Conservation (phyloP, 495 filamentous ascomycete genomes). For the Chaetomium cochliodes region DNA sequence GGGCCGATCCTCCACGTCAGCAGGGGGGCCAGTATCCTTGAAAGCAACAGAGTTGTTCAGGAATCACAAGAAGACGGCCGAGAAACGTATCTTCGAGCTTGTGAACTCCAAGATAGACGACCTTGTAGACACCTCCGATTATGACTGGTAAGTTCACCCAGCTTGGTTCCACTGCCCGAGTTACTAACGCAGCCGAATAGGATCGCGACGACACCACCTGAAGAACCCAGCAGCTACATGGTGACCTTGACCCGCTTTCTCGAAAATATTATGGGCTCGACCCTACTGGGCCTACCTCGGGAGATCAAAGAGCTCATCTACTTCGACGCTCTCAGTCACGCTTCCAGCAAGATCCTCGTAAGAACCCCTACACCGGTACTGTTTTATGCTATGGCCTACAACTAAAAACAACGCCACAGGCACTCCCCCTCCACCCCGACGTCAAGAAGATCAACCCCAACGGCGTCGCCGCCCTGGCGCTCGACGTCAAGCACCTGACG, state of each 20-base stretch:
- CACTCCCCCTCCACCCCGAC: slow-evolving; percentile 74
- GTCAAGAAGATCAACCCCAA: slow-evolving; percentile 85
- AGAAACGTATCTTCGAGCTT: slow-evolving; percentile 96
- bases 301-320: slow-evolving; percentile 98
- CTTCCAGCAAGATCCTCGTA: slow-evolving; percentile 81
- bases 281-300: slow-evolving; percentile 81
- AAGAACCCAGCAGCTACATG: slow-evolving; percentile 87
- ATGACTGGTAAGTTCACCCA: slow-evolving; percentile 66
- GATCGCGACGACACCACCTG: slow-evolving; percentile 62
- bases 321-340: slow-evolving; percentile 91
- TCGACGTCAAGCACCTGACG: slow-evolving; percentile 78
- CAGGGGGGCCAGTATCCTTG: slow-evolving; percentile 70
- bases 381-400: no score
- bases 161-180: not conserved
- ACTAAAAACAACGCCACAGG: slow-evolving; percentile 40
- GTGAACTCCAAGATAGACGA: slow-evolving; percentile 99
- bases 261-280: slow-evolving; percentile 95
- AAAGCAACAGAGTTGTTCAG: slow-evolving; percentile 81
- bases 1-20: slow-evolving; percentile 73
- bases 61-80: slow-evolving; percentile 89
- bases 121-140: slow-evolving; percentile 93
- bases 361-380: no score
- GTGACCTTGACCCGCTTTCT: slow-evolving; percentile 87
- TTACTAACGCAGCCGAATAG: slow-evolving; percentile 30
- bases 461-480: slow-evolving; percentile 74